These are phyloP conservation scores for Grosmannia penicillata DNA, from an alignment of 2,329 filamentous ascomycete species.

Conservation along the genomic window DNA sequence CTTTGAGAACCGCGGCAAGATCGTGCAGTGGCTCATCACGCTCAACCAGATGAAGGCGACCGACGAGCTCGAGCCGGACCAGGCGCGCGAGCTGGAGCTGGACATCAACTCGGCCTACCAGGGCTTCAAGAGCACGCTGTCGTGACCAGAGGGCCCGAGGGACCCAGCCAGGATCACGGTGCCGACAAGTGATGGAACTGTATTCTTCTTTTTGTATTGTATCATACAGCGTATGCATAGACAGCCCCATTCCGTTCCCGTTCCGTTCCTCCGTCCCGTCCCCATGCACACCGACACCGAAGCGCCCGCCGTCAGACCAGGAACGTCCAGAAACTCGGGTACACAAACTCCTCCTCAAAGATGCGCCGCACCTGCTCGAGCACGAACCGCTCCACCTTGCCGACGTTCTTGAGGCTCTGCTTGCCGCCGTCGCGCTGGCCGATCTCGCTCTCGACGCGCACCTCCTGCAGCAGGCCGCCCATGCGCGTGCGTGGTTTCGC, in stretches of 20 bases:
- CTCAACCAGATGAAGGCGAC: constrained; percentile 96
- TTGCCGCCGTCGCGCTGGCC: constrained; percentile 81
- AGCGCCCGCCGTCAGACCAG: too few relatives aligned
- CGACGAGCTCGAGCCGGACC: constrained; percentile 75
- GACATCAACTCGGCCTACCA: constrained; percentile 92
- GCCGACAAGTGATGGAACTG: too few relatives aligned
- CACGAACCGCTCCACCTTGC: constrained; percentile 96
- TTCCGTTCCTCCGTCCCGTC: too few relatives aligned
- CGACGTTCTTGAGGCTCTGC: constrained; percentile 94
- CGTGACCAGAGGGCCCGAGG: too few relatives aligned
- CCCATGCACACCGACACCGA: too few relatives aligned
- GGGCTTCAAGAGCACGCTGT: constrained; percentile 74
- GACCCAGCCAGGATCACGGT: too few relatives aligned
- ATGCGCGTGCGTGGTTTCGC: constrained; percentile 19
- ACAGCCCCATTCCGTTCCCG: too few relatives aligned
- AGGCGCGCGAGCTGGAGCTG: constrained; percentile 76
- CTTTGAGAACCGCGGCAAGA: constrained; percentile 91
- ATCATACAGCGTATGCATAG: too few relatives aligned
- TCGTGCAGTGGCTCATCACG: constrained; percentile 95
- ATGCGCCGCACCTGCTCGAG: constrained; percentile 92
- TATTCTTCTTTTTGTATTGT: too few relatives aligned
- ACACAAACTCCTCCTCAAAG: constrained; percentile 97
- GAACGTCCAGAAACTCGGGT: constrained; percentile 97
- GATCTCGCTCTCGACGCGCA: constrained; percentile 94
- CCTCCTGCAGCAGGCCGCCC: constrained; percentile 76